Evolutionary conservation across 306 rosid genomes (phyloP).

Genomic region (Crataegus laevigata): DNA sequence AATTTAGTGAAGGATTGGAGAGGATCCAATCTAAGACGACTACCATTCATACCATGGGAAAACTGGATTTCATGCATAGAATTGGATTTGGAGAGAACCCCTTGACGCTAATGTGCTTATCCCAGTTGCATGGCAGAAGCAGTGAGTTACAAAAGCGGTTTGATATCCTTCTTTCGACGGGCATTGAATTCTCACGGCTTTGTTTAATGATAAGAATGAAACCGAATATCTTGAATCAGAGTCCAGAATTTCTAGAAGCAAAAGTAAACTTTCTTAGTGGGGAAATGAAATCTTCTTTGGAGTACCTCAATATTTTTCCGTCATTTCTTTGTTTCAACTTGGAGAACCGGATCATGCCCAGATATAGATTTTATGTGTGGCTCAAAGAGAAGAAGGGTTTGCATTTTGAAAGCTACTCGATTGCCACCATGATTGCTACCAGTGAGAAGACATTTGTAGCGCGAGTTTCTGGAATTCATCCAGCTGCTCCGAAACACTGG

Average conservation of each 20-base stretch:
- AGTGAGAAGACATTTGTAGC: conserved; percentile 49
- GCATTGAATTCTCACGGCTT: conserved; percentile 51
- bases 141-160: conserved; percentile 44
- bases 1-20: conserved; percentile 30
- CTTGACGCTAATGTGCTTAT: conserved; percentile 35
- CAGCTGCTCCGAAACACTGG: conserved; percentile 78
- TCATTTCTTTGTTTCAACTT: conserved; percentile 54
- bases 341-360: conserved; percentile 68
- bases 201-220: conserved; percentile 33
- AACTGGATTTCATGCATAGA: conserved; percentile 55
- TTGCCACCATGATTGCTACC: conserved; percentile 63
- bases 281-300: conserved; percentile 27
- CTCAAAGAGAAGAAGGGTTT: conserved; percentile 46
- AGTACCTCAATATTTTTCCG: conserved; percentile 43
- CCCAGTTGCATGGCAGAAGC: conserved; percentile 48
- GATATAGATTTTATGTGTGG: conserved; percentile 61
- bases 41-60: conserved; percentile 39
- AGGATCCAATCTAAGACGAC: conserved; percentile 29
- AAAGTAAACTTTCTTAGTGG: conserved; percentile 48
- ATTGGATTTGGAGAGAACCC: conserved; percentile 78
- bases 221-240: conserved; percentile 63
- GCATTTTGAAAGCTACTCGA: conserved; percentile 34
- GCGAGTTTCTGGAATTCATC: conserved; percentile 45
- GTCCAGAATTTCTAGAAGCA: conserved; percentile 38
- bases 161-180: conserved; percentile 46